Evolutionary conservation across 352 stramenopile genomes (phyloP).

Genomic region (Phytophthora fragariaefolia): DNA sequence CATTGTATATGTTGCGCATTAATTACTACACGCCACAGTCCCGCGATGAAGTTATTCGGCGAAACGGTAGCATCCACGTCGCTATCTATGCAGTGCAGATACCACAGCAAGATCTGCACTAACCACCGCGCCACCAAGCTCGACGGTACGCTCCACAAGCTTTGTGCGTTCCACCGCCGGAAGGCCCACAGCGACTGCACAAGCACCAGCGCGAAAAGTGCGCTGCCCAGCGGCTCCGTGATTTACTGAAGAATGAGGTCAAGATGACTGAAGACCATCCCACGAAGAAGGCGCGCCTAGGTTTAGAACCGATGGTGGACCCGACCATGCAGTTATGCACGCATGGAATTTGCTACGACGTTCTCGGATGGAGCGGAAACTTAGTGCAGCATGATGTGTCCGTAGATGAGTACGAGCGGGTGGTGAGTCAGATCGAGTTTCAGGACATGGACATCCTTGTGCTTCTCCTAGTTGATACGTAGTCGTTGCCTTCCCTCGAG

Average conservation of each 20-base stretch:
- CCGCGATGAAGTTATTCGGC: constrained; percentile 15
- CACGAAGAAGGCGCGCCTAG: background rate
- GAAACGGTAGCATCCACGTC: constrained; percentile 18
- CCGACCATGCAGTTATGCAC: background rate
- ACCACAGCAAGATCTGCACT: constrained; percentile 60
- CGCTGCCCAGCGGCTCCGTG: background rate
- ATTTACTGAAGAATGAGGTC: constrained; percentile 2
- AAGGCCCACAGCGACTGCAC: constrained; percentile 62
- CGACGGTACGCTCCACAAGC: constrained; percentile 54
- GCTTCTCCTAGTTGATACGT: constrained; percentile 29
- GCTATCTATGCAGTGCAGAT: constrained; percentile 33
- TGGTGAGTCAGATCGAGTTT: constrained; percentile 11
- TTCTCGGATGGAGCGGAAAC: background rate
- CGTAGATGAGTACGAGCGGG: background rate
- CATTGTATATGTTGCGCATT: background rate
- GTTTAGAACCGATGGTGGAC: background rate
- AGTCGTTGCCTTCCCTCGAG: constrained; percentile 26
- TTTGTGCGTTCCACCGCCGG: constrained; percentile 60
- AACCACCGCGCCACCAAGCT: constrained; percentile 51
- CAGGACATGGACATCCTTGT: constrained; percentile 34
- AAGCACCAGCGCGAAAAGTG: constrained; percentile 33
- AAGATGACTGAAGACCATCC: background rate
- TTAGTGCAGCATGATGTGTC: constrained; percentile 4
- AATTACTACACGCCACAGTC: background rate
- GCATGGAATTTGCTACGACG: constrained; percentile 5